Evolutionary conservation across 2,329 filamentous ascomycete genomes (phyloP).

Genomic region (Berkeleyomyces rouxiae): DNA sequence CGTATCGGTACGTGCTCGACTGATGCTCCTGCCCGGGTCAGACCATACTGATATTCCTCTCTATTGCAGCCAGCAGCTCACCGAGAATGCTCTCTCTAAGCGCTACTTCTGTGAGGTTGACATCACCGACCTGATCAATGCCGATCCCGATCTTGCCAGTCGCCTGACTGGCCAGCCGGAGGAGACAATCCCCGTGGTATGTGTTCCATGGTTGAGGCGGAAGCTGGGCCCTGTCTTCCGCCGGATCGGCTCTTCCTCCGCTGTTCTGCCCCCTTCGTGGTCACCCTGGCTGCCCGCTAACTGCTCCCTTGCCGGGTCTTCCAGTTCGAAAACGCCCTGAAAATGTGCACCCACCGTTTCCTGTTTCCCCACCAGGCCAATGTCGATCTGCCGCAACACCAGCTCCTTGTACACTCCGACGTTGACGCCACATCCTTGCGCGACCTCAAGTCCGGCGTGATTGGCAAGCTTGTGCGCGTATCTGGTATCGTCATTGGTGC

Average conservation of each 20-base stretch:
- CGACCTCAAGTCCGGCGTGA: constrained; percentile 80
- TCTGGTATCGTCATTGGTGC: constrained; percentile 96
- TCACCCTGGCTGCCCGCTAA: neutral
- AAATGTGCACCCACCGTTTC: constrained; percentile 82
- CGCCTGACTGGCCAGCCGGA: constrained; percentile 75
- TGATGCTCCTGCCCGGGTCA: neutral
- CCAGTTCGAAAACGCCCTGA: constrained; percentile 80
- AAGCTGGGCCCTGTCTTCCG: constrained; percentile 7
- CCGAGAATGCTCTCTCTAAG: constrained; percentile 85
- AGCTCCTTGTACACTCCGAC: constrained; percentile 84
- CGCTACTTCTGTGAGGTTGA: constrained; percentile 95
- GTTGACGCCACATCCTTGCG: constrained; percentile 85
- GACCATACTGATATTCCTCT: neutral
- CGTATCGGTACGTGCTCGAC: constrained; percentile 8
- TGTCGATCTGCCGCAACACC: constrained; percentile 68
- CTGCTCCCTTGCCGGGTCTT: neutral
- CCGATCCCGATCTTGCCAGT: constrained; percentile 88
- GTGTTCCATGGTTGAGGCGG: constrained; percentile 18
- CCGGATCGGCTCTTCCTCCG: neutral
- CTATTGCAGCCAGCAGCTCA: constrained; percentile 63
- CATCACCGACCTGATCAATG: constrained; percentile 87
- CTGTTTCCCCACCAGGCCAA: constrained; percentile 61
- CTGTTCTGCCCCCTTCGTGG: neutral
- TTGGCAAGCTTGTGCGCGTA: constrained; percentile 87
- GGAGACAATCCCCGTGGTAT: constrained; percentile 79